These are phyloP conservation scores for Dactylellina leptospora DNA, from an alignment of 2,329 filamentous ascomycete genomes.

Conservation along the genomic window DNA sequence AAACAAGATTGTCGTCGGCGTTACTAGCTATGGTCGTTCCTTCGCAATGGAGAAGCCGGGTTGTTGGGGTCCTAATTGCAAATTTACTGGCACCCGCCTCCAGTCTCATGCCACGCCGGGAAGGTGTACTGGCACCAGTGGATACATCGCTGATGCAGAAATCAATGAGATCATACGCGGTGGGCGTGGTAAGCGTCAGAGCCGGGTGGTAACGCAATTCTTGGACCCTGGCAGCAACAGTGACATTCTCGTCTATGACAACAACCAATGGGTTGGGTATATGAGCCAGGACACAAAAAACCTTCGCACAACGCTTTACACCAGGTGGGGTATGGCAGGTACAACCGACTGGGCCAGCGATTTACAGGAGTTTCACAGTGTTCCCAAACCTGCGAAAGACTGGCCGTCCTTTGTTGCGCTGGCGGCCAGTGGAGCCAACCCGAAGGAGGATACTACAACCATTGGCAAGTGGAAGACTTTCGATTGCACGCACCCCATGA, in stretches of 20 bases:
- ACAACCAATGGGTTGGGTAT: constrained; percentile 51
- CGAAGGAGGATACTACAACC: constrained; percentile 39
- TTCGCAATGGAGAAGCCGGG: constrained; percentile 59
- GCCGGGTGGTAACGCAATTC: constrained; percentile 33
- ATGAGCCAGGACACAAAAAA: constrained; percentile 34
- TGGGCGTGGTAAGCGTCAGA: constrained; percentile 8
- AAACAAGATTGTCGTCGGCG: constrained; percentile 59
- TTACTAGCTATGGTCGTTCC: constrained; percentile 59
- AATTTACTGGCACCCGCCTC: constrained; percentile 57
- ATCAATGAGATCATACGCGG: constrained; percentile 59
- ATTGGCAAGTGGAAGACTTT: constrained; percentile 57
- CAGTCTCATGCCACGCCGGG: constrained; percentile 58
- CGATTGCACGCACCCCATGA: constrained; percentile 47
- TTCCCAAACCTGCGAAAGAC: constrained; percentile 30
- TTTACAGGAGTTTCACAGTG: constrained; percentile 55
- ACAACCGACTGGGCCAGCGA: constrained; percentile 58
- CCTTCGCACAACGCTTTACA: constrained; percentile 40
- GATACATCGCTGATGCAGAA: constrained; percentile 62
- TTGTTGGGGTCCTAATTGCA: constrained; percentile 59
- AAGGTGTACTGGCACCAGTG: constrained; percentile 60
- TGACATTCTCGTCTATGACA: constrained; percentile 55
- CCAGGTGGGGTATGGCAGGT: constrained; percentile 50
- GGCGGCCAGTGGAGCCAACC: constrained; percentile 49
- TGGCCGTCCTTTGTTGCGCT: constrained; percentile 9
- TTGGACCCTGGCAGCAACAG: constrained; percentile 48